phyloP scores from a whole-genome alignment of 352 stramenopile genomes.

The Detonula confervacea region DNA sequence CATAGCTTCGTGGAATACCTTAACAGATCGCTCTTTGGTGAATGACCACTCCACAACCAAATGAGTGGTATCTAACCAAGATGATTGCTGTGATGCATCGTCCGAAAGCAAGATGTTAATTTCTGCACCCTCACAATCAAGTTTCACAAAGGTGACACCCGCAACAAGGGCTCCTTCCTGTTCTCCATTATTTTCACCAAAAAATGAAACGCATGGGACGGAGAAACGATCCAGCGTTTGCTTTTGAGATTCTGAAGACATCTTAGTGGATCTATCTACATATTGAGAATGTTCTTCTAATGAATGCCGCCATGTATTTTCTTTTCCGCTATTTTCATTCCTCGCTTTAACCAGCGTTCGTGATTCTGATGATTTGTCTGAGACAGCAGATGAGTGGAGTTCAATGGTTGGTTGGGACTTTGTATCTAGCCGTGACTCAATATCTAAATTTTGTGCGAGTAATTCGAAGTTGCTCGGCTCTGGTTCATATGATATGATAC shows the following conservation, averaged over 20 bases:
- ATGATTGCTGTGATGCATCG: constrained; percentile 21
- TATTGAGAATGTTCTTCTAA: constrained; percentile 66
- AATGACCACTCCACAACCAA: constrained; percentile 72
- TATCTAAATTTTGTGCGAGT: constrained; percentile 45
- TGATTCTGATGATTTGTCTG: constrained; percentile 16
- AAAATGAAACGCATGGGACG: constrained; percentile 58
- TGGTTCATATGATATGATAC: constrained; percentile 66
- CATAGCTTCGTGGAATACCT: constrained; percentile 56
- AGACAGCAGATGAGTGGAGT: constrained; percentile 48
- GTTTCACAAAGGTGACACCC: constrained; percentile 70
- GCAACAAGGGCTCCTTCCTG: constrained; percentile 30
- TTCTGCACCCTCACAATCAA: constrained; percentile 71
- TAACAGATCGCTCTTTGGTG: constrained; percentile 63
- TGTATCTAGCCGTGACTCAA: neutral
- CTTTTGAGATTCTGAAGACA: constrained; percentile 49
- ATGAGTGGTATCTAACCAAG: constrained; percentile 62
- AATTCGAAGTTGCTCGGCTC: constrained; percentile 63
- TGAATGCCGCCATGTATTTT: constrained; percentile 68
- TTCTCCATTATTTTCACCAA: constrained; percentile 19
- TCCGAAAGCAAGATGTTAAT: constrained; percentile 60
- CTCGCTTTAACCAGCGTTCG: constrained; percentile 49
- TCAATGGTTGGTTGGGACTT: constrained; percentile 27
- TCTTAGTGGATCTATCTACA: constrained; percentile 45
- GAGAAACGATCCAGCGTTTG: constrained; percentile 37
- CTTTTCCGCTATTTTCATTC: constrained; percentile 54